Base-by-base conservation (phyloP, 1,284 basidiomycete species). In the Rhodotorula mucilaginosa region DNA sequence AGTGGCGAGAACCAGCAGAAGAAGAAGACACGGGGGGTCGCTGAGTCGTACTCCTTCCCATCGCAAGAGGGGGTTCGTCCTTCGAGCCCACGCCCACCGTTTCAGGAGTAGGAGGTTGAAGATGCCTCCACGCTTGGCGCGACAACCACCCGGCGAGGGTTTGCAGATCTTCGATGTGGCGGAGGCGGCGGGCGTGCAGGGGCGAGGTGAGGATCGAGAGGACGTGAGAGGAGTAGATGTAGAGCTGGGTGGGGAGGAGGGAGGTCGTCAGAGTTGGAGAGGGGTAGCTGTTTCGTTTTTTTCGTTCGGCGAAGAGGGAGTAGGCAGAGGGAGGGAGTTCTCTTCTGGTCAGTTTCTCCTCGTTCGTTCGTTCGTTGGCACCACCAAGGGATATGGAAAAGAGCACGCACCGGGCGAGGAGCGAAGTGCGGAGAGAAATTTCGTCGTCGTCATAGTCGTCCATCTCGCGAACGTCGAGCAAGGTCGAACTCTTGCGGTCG, bases 221-320 rank as follows among this genome's bases (percentile, higher is more conserved):
- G 31, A 78, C 48, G n/a, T 69, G 64, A 18, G 67, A 58, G n/a
- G 78, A 78, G 49, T 70, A 93, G 54, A 96, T 87, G 79, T 96
- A 97, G 59, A 96, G 89, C 80, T 97, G 93, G 1, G 92, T 90
- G 77, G 97, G 93, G 76, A 89, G 87, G 58, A 91, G 85, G 46
- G 83, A 85, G 4, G 88, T 87, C 1, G 91, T 89, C 44, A 97
- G 83, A 56, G 85, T 87, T 26, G 87, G 85, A 21, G 87, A 86
- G 18, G 93, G 91, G 80, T 90, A 90, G 70, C 91, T 92, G 78
- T 7, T 16, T 46, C 16, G 44, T 1, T 15, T 39, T n/a, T 5
- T 6, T 23, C 44, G n/a, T 26, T 2, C 49, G 49, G 18, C 47
- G 51, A 54, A 51, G 21, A 48, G 49, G 26, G 47, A 21, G 8